Evolutionary conservation across 1,284 basidiomycete species (phyloP), one percentile per base, ranked within the genome.

Genomic region (Sparassis latifolia): DNA sequence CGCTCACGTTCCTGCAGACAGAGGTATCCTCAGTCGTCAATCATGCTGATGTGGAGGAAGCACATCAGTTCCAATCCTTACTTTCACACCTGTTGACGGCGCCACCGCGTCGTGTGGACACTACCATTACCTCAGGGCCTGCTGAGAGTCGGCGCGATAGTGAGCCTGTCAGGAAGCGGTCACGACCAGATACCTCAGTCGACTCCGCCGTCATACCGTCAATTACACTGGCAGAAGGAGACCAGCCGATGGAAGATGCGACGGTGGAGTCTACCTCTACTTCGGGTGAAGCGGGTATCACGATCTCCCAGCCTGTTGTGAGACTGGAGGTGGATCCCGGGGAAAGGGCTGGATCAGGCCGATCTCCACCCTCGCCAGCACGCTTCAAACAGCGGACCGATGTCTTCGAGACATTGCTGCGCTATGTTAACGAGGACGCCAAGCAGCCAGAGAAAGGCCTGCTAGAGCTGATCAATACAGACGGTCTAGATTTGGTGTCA

Each of bases 21-120:
- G 74, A 84, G 44, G 81, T 91, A 7, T 80, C 80, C 0, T 74
- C 74, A 1, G 82, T 87, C 3, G 87, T 89, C 28, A 77, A 90
- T 60, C 86, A 89, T 56, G 69, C 64, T 44, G 76, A 84, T 54
- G 62, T 74, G 2, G 75, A 78, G 46, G 86, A 90, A 61, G 73
- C 82, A 0, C 72, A 75, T 39, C 60, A 68, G 3, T 89, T 89
- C 64, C 77, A 84, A 35, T 75, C 78, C 1, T 72, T 90, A n/a
- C 76, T 90, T 42, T 74, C 80, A 2, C 75, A 86, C 55, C 72
- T 90, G 3, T 69, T 90, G n/a, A 66, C 71, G 2, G 73, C 59
- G 2, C 54, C 55, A 7, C 50, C 45, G 7, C 33, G 5, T 39
- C 29, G 43, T 5, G 20, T 20, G 20, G 20, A 20, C 20, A 20